These are phyloP conservation scores for Pichia sp. DNA, from an alignment of 1,139 yeast genomes.

Conservation along the genomic window DNA sequence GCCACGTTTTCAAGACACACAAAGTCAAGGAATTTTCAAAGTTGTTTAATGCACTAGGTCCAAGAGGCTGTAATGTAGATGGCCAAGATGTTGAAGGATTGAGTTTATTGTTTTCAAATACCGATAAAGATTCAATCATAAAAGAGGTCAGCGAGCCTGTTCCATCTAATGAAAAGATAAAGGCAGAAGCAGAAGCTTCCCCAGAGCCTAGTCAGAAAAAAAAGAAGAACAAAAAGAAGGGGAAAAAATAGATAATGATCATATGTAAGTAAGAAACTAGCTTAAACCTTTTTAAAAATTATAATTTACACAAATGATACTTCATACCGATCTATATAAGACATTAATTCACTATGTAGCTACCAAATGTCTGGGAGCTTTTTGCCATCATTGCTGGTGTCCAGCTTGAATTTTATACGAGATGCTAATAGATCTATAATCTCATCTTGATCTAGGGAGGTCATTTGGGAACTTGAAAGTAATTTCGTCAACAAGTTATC, in stretches of 20 bases:
- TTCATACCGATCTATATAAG: neutral
- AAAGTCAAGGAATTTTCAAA: conserved; percentile 77
- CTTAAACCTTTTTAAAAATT: neutral
- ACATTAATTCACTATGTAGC: neutral
- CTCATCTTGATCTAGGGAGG: conserved; percentile 5
- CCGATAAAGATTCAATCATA: conserved; percentile 15
- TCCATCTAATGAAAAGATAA: neutral
- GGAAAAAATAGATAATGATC: conserved; percentile 20
- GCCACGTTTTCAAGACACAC: conserved; percentile 57
- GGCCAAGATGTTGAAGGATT: conserved; percentile 22
- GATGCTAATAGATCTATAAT: conserved; percentile 16
- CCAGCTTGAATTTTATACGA: conserved; percentile 9
- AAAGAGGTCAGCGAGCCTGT: neutral
- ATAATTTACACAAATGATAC: neutral
- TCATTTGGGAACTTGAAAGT: neutral
- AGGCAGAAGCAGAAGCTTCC: neutral
- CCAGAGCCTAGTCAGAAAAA: conserved; percentile 8
- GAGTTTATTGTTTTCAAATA: conserved; percentile 18
- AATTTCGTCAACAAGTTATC: neutral
- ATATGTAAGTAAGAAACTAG: neutral
- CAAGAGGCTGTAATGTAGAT: conserved; percentile 49
- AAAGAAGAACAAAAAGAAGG: conserved; percentile 28
- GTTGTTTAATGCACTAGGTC: conserved; percentile 78
- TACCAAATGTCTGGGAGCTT: conserved; percentile 19
- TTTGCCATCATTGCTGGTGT: conserved; percentile 5